Conservation (phyloP, 2,329 filamentous ascomycete genomes). For the Beauveria australis region DNA sequence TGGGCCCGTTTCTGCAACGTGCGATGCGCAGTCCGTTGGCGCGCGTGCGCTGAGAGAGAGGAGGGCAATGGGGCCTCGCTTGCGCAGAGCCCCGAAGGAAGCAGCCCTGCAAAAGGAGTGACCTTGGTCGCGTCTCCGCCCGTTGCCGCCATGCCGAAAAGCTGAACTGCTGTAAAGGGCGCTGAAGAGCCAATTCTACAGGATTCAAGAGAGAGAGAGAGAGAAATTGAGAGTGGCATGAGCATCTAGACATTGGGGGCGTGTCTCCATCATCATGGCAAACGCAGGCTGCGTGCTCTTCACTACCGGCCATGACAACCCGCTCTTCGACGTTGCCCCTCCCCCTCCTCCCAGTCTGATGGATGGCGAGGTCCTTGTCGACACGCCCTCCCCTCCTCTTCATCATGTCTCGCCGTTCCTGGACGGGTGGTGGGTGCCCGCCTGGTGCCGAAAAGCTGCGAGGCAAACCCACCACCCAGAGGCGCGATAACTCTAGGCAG, state of each 20-base stretch:
- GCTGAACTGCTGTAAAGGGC: background rate
- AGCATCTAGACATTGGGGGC: background rate
- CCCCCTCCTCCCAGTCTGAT: background rate
- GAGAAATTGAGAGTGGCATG: background rate
- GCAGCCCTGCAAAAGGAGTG: slow-evolving; percentile 1
- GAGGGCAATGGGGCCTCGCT: background rate
- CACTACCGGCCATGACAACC: background rate
- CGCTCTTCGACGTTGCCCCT: background rate
- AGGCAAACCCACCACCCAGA: background rate
- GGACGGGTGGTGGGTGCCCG: background rate
- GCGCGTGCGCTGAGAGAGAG: background rate
- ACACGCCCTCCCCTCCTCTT: slow-evolving; percentile 9
- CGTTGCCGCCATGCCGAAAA: background rate
- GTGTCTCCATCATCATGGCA: slow-evolving; percentile 2
- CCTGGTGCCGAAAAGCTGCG: background rate
- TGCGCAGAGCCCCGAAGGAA: background rate
- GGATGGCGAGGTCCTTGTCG: background rate
- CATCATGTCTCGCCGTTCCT: slow-evolving; percentile 9
- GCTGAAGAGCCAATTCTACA: no score
- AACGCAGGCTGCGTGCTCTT: background rate
- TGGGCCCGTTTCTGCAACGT: background rate
- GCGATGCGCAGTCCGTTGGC: background rate
- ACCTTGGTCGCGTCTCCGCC: background rate
- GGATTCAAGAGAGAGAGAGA: background rate
- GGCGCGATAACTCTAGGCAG: background rate